These are phyloP conservation scores for Babesia bovis DNA, from an alignment of 169 alveolate species.

Conservation along the genomic window DNA sequence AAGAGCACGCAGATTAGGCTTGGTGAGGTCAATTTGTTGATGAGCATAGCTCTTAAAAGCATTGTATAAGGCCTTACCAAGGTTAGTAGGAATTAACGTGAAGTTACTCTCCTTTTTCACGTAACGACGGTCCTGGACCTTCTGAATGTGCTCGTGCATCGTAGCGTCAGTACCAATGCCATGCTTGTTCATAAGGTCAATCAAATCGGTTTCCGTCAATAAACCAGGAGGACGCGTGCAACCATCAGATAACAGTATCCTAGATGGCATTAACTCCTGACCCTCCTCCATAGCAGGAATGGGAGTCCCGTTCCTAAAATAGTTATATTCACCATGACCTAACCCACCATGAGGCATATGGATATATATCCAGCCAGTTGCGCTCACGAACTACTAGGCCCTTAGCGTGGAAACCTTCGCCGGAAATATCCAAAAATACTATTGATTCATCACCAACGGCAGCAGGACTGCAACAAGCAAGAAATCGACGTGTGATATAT, in stretches of 20 bases:
- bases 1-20: conserved; percentile 89
- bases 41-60: conserved; percentile 72
- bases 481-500: conserved; percentile 78
- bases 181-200: conserved; percentile 92
- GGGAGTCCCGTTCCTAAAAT: conserved; percentile 51
- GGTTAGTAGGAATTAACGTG: conserved; percentile 61
- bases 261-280: conserved; percentile 71
- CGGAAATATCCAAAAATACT: conserved; percentile 74
- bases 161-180: conserved; percentile 99
- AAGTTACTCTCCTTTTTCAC: conserved; percentile 71
- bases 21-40: conserved; percentile 68
- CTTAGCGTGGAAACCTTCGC: conserved; percentile 57
- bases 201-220: conserved; percentile 92
- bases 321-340: background rate
- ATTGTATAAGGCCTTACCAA: conserved; percentile 65
- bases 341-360: conserved; percentile 82
- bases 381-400: conserved; percentile 52
- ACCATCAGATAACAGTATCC: conserved; percentile 74
- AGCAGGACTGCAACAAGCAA: conserved; percentile 82
- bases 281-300: conserved; percentile 84
- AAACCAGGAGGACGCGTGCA: conserved; percentile 91
- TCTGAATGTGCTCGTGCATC: conserved; percentile 97
- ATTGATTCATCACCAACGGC: conserved; percentile 81
- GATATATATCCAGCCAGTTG: conserved; percentile 64
- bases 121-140: conserved; percentile 95